phyloP scores from a whole-genome alignment of 495 filamentous ascomycete species.

The Pyrenula massariospora region DNA sequence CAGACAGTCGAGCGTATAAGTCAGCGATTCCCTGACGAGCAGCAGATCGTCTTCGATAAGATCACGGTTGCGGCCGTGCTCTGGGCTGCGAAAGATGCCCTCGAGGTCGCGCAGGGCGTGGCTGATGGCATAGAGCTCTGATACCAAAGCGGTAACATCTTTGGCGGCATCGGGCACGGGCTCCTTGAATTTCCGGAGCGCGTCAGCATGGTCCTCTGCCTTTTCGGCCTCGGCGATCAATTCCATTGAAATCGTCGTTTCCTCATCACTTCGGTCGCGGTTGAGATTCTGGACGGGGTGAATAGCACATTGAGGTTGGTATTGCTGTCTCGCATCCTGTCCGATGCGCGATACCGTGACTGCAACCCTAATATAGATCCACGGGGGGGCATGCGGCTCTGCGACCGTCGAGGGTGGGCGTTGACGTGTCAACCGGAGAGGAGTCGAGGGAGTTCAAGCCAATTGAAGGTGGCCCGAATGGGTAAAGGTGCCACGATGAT shows the following conservation, averaged over 20 bases:
- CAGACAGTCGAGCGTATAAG: constrained; percentile 42
- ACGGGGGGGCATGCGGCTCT: background rate
- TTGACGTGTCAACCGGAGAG: constrained; percentile 1
- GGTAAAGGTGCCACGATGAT: background rate
- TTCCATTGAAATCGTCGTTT: constrained; percentile 20
- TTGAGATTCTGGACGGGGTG: background rate
- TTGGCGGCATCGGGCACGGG: constrained; percentile 39
- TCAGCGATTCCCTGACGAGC: constrained; percentile 31
- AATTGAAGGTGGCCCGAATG: background rate
- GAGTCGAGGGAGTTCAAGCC: background rate
- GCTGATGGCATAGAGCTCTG: constrained; percentile 42
- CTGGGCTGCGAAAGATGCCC: constrained; percentile 18
- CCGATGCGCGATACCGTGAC: background rate
- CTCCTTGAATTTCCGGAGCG: constrained; percentile 36
- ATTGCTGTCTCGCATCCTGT: background rate
- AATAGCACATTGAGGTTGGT: background rate
- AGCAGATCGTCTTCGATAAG: constrained; percentile 31
- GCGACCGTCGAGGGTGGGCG: background rate
- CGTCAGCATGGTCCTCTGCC: constrained; percentile 41
- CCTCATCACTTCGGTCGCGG: background rate
- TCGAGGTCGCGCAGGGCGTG: constrained; percentile 35
- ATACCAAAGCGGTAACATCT: constrained; percentile 42
- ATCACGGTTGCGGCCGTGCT: constrained; percentile 20
- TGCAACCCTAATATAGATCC: background rate
- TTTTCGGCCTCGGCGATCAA: constrained; percentile 36